Conservation (phyloP, 2,329 filamentous ascomycete species). For the Allantophomopsis cytisporea region DNA sequence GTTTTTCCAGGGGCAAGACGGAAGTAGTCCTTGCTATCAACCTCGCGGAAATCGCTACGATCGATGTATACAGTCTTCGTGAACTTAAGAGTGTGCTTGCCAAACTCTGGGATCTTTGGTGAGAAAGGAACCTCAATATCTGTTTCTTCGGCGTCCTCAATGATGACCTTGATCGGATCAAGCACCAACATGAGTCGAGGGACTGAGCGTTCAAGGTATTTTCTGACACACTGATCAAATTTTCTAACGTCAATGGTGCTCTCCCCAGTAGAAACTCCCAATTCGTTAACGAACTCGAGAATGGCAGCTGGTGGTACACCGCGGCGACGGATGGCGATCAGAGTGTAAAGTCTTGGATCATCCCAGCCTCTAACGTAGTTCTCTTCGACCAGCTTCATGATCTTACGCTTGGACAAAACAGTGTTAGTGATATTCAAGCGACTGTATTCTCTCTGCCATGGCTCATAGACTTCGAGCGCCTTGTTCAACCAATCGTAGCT, state of each 20-base stretch:
- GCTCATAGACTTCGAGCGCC: conserved; percentile 68
- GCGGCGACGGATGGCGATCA: conserved; percentile 70
- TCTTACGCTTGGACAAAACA: conserved; percentile 74
- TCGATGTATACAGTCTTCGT: conserved; percentile 80
- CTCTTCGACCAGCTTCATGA: conserved; percentile 65
- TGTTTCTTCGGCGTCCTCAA: conserved; percentile 64
- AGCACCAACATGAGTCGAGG: conserved; percentile 82
- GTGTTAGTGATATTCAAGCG: conserved; percentile 73
- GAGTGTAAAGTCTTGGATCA: conserved; percentile 78
- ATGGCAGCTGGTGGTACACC: conserved; percentile 83
- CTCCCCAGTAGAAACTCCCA: conserved; percentile 75
- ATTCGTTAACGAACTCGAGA: conserved; percentile 78
- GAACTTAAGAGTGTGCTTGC: conserved; percentile 45
- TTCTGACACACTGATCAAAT: conserved; percentile 77
- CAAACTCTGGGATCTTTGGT: conserved; percentile 61
- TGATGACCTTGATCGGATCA: conserved; percentile 70
- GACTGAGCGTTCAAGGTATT: conserved; percentile 77
- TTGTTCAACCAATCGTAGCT: conserved; percentile 89
- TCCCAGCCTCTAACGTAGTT: conserved; percentile 80
- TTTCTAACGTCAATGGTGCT: conserved; percentile 67
- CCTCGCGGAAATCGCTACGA: conserved; percentile 62
- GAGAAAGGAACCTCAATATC: conserved; percentile 64
- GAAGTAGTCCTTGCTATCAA: conserved; percentile 62
- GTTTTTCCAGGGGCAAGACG: conserved; percentile 62
- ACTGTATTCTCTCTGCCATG: conserved; percentile 84